Evolutionary conservation across 2,329 filamentous ascomycete genomes (phyloP).

Genomic region (Colletotrichum plurivorum): DNA sequence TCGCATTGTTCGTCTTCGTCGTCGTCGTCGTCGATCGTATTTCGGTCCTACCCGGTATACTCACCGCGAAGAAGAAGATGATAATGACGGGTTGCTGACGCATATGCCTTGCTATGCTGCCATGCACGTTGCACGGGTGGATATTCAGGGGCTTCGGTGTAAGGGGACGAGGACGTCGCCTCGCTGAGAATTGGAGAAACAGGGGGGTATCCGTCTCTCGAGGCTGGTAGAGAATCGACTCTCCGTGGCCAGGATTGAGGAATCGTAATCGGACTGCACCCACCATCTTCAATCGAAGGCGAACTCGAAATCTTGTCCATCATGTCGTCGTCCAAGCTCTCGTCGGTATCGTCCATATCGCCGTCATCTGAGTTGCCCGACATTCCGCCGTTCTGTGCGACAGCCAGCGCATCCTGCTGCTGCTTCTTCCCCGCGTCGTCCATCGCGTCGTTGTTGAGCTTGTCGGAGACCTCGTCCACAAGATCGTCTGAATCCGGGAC

Average conservation of each 20-base stretch:
- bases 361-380: conserved; percentile 69
- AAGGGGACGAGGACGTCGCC: conserved; percentile 58
- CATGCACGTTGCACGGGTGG: conserved; percentile 46
- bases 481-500: conserved; percentile 62
- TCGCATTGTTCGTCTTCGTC: conserved; percentile 44
- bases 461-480: conserved; percentile 56
- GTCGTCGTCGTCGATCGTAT: conserved; percentile 37
- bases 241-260: conserved; percentile 59
- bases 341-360: conserved; percentile 77
- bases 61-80: conserved; percentile 67
- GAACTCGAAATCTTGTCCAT: conserved; percentile 99
- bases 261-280: conserved; percentile 68
- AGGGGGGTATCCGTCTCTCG: conserved; percentile 48
- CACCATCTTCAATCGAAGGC: conserved; percentile 99
- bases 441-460: conserved; percentile 50
- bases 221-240: conserved; percentile 57
- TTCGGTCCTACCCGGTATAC: conserved; percentile 53
- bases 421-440: conserved; percentile 49
- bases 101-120: conserved; percentile 52
- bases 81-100: conserved; percentile 54
- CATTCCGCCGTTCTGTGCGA: conserved; percentile 73
- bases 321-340: conserved; percentile 89
- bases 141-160: conserved; percentile 54
- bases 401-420: conserved; percentile 61
- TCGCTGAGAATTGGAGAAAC: conserved; percentile 50